Evolutionary conservation across 2,329 filamentous ascomycete species (phyloP).

Genomic region (Epichloe sibirici): DNA sequence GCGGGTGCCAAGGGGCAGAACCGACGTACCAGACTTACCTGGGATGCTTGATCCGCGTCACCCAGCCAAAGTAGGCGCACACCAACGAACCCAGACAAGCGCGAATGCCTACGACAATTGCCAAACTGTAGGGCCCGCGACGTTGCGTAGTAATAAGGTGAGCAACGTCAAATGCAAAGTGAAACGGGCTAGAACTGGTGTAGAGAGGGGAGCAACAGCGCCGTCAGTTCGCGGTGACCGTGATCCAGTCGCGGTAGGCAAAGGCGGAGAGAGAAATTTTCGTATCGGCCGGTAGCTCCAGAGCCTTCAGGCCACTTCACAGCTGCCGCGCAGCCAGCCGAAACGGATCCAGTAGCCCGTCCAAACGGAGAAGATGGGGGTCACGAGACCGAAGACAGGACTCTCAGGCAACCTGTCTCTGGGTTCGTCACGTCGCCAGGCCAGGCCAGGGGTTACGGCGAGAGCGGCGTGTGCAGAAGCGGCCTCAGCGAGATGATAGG

Average conservation of each 20-base stretch:
- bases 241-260: constrained; percentile 10
- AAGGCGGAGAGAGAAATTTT: constrained; percentile 21
- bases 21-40: neutral
- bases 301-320: constrained; percentile 7
- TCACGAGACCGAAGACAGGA: constrained; percentile 4
- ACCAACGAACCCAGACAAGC: neutral
- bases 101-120: neutral
- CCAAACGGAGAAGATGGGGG: constrained; percentile 6
- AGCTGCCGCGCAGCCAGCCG: constrained; percentile 5
- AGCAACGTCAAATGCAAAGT: neutral
- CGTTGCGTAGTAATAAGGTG: neutral
- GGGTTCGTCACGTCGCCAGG: neutral
- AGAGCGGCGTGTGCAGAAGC: constrained; percentile 1
- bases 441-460: constrained; percentile 1
- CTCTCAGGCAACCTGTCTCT: neutral
- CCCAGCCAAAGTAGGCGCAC: neutral
- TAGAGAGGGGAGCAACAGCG: neutral
- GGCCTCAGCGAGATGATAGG: neutral
- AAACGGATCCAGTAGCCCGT: constrained; percentile 5
- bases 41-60: constrained; percentile 1
- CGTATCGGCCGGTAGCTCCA: constrained; percentile 13
- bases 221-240: constrained; percentile 9
- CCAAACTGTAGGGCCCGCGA: neutral
- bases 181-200: neutral
- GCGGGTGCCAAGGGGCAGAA: neutral